Percentiles rank a stretch among this genome's conserved stretches.
Evolutionary conservation across 129 eudicot genomes (phyloP).

Genomic region (Smallanthus sonchifolius): DNA sequence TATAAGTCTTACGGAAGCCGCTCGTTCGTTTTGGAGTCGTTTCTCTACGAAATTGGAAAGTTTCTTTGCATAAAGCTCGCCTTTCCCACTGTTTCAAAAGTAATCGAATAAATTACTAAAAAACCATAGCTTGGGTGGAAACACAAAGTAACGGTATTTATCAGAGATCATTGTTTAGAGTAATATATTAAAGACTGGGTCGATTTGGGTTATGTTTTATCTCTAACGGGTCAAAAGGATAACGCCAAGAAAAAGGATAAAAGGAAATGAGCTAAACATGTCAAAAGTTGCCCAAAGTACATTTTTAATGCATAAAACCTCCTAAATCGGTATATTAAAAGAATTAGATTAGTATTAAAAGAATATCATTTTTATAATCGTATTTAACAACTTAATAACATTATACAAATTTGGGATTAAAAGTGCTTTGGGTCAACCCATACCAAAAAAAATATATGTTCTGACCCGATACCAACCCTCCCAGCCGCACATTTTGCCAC

Average conservation of each 20-base stretch:
- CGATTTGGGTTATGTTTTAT: neutral
- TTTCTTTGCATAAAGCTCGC: constrained; percentile 93
- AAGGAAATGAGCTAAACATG: neutral
- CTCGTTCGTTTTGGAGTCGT: constrained; percentile 78
- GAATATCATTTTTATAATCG: neutral
- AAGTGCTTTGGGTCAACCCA: neutral
- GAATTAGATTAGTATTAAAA: neutral
- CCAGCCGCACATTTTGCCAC: neutral
- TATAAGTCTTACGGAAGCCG: constrained; percentile 76
- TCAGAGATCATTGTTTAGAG: neutral
- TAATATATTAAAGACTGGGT: neutral
- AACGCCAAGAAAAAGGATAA: neutral
- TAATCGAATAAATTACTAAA: constrained; percentile 9
- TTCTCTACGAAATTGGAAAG: constrained; percentile 93
- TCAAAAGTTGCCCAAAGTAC: too few relatives aligned
- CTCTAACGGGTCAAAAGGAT: neutral
- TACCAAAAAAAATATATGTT: neutral
- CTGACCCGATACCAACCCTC: neutral
- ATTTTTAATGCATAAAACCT: neutral
- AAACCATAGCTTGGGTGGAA: neutral
- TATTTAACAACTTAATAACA: neutral
- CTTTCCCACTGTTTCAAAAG: constrained; percentile 63
- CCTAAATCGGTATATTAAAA: neutral
- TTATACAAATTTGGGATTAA: neutral
- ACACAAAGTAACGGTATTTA: neutral